Percentiles rank a stretch among this genome's conserved stretches.
phyloP scores from a whole-genome alignment of 805 yeast species.

The Hemisphaericaspora nanyangensis region DNA sequence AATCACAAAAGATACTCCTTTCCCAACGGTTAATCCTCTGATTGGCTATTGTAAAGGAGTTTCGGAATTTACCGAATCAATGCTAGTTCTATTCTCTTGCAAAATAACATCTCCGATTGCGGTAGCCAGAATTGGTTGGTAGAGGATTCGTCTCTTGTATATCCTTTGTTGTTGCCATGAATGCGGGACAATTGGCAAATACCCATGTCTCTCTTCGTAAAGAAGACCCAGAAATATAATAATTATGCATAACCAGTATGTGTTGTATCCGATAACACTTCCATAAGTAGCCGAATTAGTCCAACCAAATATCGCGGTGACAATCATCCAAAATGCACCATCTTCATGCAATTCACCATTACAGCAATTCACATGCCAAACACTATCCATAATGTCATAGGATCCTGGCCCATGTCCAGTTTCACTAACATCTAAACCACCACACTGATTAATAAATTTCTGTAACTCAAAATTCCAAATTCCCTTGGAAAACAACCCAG shows the following conservation, averaged over 20 bases:
- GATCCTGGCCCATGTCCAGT: constrained; percentile 46
- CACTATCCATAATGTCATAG: constrained; percentile 35
- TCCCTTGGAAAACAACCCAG: constrained; percentile 43
- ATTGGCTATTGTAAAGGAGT: constrained; percentile 21
- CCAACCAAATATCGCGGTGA: constrained; percentile 45
- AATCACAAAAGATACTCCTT: no score
- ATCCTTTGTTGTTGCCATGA: constrained; percentile 38
- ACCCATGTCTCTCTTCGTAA: constrained; percentile 36
- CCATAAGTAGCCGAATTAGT: constrained; percentile 45
- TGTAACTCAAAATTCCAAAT: constrained; percentile 43
- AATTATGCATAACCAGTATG: constrained; percentile 35
- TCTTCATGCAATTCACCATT: constrained; percentile 40
- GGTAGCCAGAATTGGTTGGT: constrained; percentile 1
- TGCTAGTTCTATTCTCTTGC: constrained; percentile 17
- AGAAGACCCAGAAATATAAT: constrained; percentile 26
- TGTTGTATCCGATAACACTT: constrained; percentile 33
- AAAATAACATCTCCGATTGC: neutral
- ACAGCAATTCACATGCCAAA: constrained; percentile 48
- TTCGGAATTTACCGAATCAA: constrained; percentile 24
- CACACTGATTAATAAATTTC: constrained; percentile 33
- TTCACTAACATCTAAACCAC: constrained; percentile 40
- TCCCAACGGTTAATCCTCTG: no score
- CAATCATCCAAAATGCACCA: constrained; percentile 43
- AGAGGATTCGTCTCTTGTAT: constrained; percentile 20
- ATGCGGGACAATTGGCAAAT: constrained; percentile 34